Conservation (phyloP, 1,139 yeast species). For the Yamadazyma dendronema region DNA sequence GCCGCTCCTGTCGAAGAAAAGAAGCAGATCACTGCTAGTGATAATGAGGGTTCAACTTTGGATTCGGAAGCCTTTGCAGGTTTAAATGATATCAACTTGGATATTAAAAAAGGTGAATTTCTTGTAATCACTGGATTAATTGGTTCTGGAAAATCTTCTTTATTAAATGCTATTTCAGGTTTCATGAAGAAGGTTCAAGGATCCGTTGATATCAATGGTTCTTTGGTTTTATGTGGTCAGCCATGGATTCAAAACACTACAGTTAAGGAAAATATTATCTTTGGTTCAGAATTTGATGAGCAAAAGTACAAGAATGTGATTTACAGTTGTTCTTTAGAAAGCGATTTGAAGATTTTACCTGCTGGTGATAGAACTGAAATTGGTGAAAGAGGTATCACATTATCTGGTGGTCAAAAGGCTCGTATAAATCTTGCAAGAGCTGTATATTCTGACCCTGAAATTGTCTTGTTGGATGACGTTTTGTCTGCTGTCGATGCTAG, state of each 20-base stretch:
- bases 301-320: slow-evolving; percentile 29
- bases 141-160: slow-evolving; percentile 72
- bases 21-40: background rate
- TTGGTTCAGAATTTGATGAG: slow-evolving; percentile 30
- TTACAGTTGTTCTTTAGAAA: slow-evolving; percentile 35
- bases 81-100: slow-evolving; percentile 38
- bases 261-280: slow-evolving; percentile 37
- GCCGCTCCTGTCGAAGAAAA: background rate
- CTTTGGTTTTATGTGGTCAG: slow-evolving; percentile 47
- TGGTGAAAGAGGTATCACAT: slow-evolving; percentile 49
- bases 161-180: slow-evolving; percentile 55
- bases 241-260: slow-evolving; percentile 49
- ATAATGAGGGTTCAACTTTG: slow-evolving; percentile 5
- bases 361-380: slow-evolving; percentile 48
- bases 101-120: slow-evolving; percentile 56
- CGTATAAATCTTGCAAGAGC: slow-evolving; percentile 47
- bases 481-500: slow-evolving; percentile 51
- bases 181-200: slow-evolving; percentile 49
- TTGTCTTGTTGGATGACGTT: slow-evolving; percentile 45
- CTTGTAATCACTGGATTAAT: slow-evolving; percentile 67
- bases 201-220: slow-evolving; percentile 37
- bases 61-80: slow-evolving; percentile 26
- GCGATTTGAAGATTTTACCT: slow-evolving; percentile 38
- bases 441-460: slow-evolving; percentile 39
- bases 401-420: slow-evolving; percentile 52